Conservation (phyloP, 352 stramenopile genomes). For the Phytopythium cucurbitacearum region DNA sequence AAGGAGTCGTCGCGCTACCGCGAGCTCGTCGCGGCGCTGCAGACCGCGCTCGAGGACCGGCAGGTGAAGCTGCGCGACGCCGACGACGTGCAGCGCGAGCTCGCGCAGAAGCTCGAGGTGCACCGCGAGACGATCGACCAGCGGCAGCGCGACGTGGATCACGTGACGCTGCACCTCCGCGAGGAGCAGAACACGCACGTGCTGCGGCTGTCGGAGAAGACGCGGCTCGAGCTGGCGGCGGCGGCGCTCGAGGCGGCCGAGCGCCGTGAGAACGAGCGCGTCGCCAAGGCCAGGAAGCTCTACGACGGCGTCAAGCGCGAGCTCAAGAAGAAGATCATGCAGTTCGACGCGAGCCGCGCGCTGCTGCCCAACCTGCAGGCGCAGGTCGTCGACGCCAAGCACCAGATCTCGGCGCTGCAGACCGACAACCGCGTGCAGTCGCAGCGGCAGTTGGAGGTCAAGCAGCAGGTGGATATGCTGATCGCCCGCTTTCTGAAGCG, state of each 20-base stretch:
- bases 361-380: slow-evolving; percentile 78
- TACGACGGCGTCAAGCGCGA: slow-evolving; percentile 84
- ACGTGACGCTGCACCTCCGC: slow-evolving; percentile 81
- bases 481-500: slow-evolving; percentile 87
- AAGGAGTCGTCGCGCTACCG: slow-evolving; percentile 57
- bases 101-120: slow-evolving; percentile 84
- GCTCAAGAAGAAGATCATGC: slow-evolving; percentile 85
- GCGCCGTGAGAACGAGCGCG: slow-evolving; percentile 66
- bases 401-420: slow-evolving; percentile 52
- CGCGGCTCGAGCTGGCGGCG: slow-evolving; percentile 55
- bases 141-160: slow-evolving; percentile 88
- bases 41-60: slow-evolving; percentile 37
- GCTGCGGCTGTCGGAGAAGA: slow-evolving; percentile 64
- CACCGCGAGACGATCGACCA: slow-evolving; percentile 90
- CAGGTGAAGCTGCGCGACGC: slow-evolving; percentile 59
- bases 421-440: slow-evolving; percentile 70
- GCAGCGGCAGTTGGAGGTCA: slow-evolving; percentile 70
- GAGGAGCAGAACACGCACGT: slow-evolving; percentile 85
- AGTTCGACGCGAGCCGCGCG: slow-evolving; percentile 65
- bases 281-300: slow-evolving; percentile 59
- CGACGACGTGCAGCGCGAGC: slow-evolving; percentile 74
- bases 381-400: slow-evolving; percentile 75
- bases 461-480: slow-evolving; percentile 90
- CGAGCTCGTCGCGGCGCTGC: slow-evolving; percentile 26
- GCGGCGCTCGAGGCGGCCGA: slow-evolving; percentile 44